Evolutionary conservation across 495 filamentous ascomycete genomes (phyloP).

Genomic region (Hyaloscypha bicolor): DNA sequence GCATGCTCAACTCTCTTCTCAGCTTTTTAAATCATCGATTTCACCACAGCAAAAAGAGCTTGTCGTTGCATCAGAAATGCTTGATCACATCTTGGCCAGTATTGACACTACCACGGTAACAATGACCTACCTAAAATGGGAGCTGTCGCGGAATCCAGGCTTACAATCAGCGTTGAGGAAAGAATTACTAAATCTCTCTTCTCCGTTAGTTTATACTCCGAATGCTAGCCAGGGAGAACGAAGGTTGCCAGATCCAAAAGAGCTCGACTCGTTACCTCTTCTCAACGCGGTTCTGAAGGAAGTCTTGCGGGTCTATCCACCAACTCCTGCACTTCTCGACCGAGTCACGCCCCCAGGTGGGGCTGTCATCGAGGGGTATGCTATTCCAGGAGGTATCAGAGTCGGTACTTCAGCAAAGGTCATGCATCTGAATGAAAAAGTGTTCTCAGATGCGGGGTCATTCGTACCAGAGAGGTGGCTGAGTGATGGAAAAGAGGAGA

Average conservation of each 20-base stretch:
- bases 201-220: neutral
- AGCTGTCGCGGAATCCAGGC: constrained; percentile 57
- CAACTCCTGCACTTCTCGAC: constrained; percentile 73
- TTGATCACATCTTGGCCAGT: constrained; percentile 74
- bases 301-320: constrained; percentile 71
- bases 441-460: no score
- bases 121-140: constrained; percentile 69
- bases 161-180: constrained; percentile 59
- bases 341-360: constrained; percentile 61
- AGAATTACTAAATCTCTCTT: constrained; percentile 49
- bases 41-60: neutral
- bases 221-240: constrained; percentile 29
- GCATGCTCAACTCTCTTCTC: constrained; percentile 4
- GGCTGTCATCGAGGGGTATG: constrained; percentile 55
- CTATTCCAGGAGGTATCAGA: constrained; percentile 59
- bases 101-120: constrained; percentile 75
- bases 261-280: constrained; percentile 64
- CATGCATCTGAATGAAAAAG: no score
- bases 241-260: constrained; percentile 30
- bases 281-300: constrained; percentile 74
- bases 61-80: constrained; percentile 63
- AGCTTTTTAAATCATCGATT: neutral
- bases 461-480: no score
- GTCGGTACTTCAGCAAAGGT: constrained; percentile 57
- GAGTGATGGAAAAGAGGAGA: no score